Percentiles rank a stretch among this genome's conserved stretches.
phyloP scores from a whole-genome alignment of 2,329 filamentous ascomycete species.

The Trichophyton rubrum region DNA sequence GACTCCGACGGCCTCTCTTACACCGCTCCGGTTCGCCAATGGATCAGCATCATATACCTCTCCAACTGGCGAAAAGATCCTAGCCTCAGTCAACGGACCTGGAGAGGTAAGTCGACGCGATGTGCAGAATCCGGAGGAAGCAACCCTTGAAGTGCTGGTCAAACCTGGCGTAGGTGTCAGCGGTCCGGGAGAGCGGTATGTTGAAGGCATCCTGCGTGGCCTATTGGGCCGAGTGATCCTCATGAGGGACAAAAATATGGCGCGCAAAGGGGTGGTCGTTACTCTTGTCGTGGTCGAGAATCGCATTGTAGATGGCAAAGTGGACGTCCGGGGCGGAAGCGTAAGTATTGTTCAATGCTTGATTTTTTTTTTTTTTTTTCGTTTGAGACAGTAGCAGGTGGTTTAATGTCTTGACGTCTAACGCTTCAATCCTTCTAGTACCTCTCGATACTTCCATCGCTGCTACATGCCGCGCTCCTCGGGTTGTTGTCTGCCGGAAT shows the following conservation, averaged over 20 bases:
- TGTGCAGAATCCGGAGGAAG: constrained; percentile 74
- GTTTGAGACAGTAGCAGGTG: background rate
- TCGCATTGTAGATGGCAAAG: constrained; percentile 19
- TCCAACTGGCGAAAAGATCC: constrained; percentile 57
- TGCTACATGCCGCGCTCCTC: constrained; percentile 67
- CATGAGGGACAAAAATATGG: constrained; percentile 31
- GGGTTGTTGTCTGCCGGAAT: constrained; percentile 72
- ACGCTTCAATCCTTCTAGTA: constrained; percentile 40
- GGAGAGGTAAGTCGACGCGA: constrained; percentile 79
- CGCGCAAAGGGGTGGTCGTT: constrained; percentile 32
- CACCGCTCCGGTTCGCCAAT: constrained; percentile 26
- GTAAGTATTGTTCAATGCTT: constrained; percentile 18
- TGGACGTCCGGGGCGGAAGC: constrained; percentile 26
- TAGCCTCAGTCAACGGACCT: constrained; percentile 82
- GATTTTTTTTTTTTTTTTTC: background rate
- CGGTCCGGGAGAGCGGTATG: constrained; percentile 70
- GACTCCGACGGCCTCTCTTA: constrained; percentile 24
- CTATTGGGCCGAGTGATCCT: constrained; percentile 30
- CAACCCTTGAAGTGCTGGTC: constrained; percentile 77
- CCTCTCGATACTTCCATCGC: constrained; percentile 64
- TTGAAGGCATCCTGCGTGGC: constrained; percentile 47
- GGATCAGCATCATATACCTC: constrained; percentile 33
- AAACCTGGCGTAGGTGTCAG: constrained; percentile 74
- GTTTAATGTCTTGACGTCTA: background rate
- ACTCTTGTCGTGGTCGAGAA: constrained; percentile 32